Evolutionary conservation across 306 rosid species (phyloP), one percentile per base, ranked within the genome.

Genomic region (Pueraria montana): DNA sequence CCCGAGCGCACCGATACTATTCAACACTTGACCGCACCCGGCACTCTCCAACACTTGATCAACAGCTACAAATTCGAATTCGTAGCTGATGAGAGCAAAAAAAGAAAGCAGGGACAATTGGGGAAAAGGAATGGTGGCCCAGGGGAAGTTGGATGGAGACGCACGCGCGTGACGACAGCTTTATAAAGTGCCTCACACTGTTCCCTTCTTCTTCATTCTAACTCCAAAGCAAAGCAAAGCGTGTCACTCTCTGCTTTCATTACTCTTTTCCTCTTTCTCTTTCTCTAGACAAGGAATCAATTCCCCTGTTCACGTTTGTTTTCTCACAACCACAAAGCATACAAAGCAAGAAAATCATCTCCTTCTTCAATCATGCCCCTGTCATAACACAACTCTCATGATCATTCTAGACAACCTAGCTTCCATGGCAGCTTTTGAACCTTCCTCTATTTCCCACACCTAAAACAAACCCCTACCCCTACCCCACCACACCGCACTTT

Each of bases 221-320:
- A 55, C 80, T 83, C 21, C 75, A 56, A n/a, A n/a, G n/a, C n/a
- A n/a, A n/a, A n/a, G n/a, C n/a, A n/a, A 78, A 86, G 94, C 97
- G 94, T 89, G 97, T 94, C 84, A 55, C 77, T 80, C 84, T 80
- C 84, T 48, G 80, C 65, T 89, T 90, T 87, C 90, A 89, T 88
- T 88, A 32, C 85, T 21, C 46, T 21, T 9, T 27, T 27, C 17
- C n/a, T n/a, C 46, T 63, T 27, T 8, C 30, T 78, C 72, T 43
- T 81, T 78, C 76, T 43, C 82, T n/a, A 67, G 58, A 77, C 85
- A 88, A 83, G 50, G 24, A 82, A 82, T 89, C 92, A 70, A 66
- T 82, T 83, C 30, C 90, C 72, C 87, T 55, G 64, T 88, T 78
- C 78, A 48, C 78, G 79, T 88, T 85, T 86, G 79, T 88, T 85